These are phyloP conservation scores for Hericium erinaceus DNA, from an alignment of 768 basidiomycete species.

Conservation along the genomic window DNA sequence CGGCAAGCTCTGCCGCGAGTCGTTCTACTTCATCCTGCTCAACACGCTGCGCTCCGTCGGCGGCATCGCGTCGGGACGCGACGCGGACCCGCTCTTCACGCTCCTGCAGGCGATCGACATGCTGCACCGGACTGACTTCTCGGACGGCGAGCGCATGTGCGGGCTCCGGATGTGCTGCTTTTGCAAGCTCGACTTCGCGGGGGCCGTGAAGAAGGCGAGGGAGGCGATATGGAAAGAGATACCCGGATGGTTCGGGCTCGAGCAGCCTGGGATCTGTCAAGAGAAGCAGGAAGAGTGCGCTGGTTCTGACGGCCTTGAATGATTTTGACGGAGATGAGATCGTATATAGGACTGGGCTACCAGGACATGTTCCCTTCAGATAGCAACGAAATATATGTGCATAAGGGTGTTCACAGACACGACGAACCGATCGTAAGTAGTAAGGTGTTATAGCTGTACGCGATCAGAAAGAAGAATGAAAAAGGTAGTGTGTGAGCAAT, in stretches of 20 bases:
- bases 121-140: slow-evolving; percentile 63
- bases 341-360: too few relatives aligned
- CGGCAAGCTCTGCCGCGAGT: slow-evolving; percentile 45
- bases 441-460: background rate
- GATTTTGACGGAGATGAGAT: too few relatives aligned
- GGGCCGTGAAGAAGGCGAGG: slow-evolving; percentile 33
- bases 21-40: slow-evolving; percentile 69
- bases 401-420: background rate
- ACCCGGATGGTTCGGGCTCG: slow-evolving; percentile 56
- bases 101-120: slow-evolving; percentile 62
- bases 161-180: slow-evolving; percentile 38
- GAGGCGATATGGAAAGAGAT: slow-evolving; percentile 54
- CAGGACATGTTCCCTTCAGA: too few relatives aligned
- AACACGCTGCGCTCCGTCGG: slow-evolving; percentile 63
- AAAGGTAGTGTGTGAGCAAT: too few relatives aligned
- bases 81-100: slow-evolving; percentile 66
- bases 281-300: background rate
- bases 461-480: background rate
- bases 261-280: background rate
- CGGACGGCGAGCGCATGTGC: slow-evolving; percentile 50
- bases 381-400: background rate
- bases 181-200: slow-evolving; percentile 41
- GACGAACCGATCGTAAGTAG: too few relatives aligned
- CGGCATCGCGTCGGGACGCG: slow-evolving; percentile 62
- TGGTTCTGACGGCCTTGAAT: too few relatives aligned